Conservation (phyloP, 2,329 filamentous ascomycete species). For the Gnomoniopsis sp. region DNA sequence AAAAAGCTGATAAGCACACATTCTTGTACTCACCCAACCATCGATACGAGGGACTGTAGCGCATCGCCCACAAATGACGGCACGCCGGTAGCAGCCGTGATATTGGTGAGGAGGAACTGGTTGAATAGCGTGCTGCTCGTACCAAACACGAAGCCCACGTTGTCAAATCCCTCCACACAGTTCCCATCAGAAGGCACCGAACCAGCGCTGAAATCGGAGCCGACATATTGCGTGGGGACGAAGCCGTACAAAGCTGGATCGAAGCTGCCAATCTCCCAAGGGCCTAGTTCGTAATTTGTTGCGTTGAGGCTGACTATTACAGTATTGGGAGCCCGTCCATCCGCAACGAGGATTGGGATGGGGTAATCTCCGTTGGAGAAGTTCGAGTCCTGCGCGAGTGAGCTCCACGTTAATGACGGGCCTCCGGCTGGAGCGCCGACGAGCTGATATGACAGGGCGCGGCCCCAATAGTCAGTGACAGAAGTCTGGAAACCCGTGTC, state of each 20-base stretch:
- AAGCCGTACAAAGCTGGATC: slow-evolving; percentile 60
- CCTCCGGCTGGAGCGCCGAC: slow-evolving; percentile 74
- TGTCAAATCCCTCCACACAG: slow-evolving; percentile 80
- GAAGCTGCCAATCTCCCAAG: slow-evolving; percentile 64
- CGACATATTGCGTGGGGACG: slow-evolving; percentile 56
- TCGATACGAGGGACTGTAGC: slow-evolving; percentile 47
- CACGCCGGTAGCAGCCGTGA: slow-evolving; percentile 40
- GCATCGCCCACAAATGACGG: slow-evolving; percentile 49
- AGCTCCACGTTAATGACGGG: slow-evolving; percentile 76
- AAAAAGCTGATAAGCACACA: no score
- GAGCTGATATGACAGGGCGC: slow-evolving; percentile 81
- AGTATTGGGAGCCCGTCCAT: slow-evolving; percentile 42
- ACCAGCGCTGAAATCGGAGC: slow-evolving; percentile 54
- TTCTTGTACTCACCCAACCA: slow-evolving; percentile 36
- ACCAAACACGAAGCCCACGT: slow-evolving; percentile 78
- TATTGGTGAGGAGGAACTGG: slow-evolving; percentile 64
- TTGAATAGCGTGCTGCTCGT: slow-evolving; percentile 87
- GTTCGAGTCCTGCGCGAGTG: slow-evolving; percentile 43
- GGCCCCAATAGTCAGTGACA: slow-evolving; percentile 87
- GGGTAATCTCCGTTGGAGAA: slow-evolving; percentile 42
- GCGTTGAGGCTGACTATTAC: slow-evolving; percentile 49
- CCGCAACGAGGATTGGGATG: slow-evolving; percentile 48
- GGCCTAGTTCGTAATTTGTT: slow-evolving; percentile 62
- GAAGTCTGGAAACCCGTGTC: slow-evolving; percentile 65
- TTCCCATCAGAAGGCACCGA: slow-evolving; percentile 48